Conservation (phyloP, 768 basidiomycete genomes). For the Amanita subjunquillea region DNA sequence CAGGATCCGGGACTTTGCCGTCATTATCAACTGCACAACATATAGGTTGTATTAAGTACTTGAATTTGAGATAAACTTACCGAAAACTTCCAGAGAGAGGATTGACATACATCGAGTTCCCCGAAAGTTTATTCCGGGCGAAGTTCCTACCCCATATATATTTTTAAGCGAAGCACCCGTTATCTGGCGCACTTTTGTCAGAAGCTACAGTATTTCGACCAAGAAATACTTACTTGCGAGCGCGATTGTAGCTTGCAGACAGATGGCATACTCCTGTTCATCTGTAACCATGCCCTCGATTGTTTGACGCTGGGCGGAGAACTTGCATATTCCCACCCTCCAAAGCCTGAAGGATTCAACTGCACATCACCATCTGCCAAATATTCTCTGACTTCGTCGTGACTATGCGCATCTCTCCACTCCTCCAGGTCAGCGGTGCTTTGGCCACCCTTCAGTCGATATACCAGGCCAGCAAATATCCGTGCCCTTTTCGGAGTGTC, state of each 20-base stretch:
- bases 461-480: conserved; percentile 76
- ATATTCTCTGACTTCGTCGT: not conserved
- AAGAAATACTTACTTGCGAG: conserved; percentile 39
- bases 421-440: conserved; percentile 48
- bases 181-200: conserved; percentile 27
- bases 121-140: conserved; percentile 28
- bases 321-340: conserved; percentile 78
- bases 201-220: not conserved
- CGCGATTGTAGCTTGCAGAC: conserved; percentile 14
- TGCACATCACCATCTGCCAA: not conserved
- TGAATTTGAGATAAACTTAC: conserved; percentile 27
- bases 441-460: conserved; percentile 55
- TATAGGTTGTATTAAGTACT: not conserved
- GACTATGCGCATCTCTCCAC: conserved; percentile 30
- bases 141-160: conserved; percentile 55
- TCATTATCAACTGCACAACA: conserved; percentile 43
- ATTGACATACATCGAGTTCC: conserved; percentile 69
- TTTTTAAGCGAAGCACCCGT: conserved; percentile 71
- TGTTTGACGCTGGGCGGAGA: conserved; percentile 53
- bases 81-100: conserved; percentile 78
- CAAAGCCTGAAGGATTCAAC: conserved; percentile 22
- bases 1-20: conserved; percentile 53
- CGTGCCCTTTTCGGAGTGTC: conserved; percentile 64
- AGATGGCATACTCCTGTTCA: conserved; percentile 13
- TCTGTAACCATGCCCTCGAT: conserved; percentile 43